Percentiles rank a stretch among this genome's conserved stretches.
Conservation (phyloP, 345 rosid genomes). For the Eucalyptus curtisii region DNA sequence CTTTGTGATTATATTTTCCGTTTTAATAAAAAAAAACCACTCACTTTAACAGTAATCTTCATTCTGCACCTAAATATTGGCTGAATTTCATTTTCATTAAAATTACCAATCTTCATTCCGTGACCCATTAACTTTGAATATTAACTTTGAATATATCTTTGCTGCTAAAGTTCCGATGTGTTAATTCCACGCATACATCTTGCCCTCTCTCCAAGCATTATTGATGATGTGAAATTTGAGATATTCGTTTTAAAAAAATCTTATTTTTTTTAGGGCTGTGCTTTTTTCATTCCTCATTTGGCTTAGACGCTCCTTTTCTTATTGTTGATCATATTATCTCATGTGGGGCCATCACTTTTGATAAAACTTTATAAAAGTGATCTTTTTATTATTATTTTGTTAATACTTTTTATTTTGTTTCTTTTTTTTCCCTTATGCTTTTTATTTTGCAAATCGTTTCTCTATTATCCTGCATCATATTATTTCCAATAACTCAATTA, state of each 20-base stretch:
- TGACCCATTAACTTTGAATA: background rate
- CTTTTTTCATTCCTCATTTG: no score
- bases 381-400: no score
- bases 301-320: no score
- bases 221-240: background rate
- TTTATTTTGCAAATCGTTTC: no score
- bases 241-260: background rate
- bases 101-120: background rate
- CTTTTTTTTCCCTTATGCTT: no score
- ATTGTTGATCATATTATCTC: no score
- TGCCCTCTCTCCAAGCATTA: background rate
- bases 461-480: no score
- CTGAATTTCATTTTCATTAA: background rate
- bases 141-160: background rate
- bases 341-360: no score
- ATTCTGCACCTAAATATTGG: background rate
- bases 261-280: no score
- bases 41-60: background rate
- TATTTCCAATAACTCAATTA: no score
- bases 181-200: background rate
- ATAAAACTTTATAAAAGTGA: no score
- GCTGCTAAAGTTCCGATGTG: background rate
- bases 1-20: background rate
- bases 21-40: background rate
- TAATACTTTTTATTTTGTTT: no score